These are phyloP conservation scores for Xerocomus brunneocitrinus DNA, from an alignment of 768 basidiomycete species.

Conservation along the genomic window DNA sequence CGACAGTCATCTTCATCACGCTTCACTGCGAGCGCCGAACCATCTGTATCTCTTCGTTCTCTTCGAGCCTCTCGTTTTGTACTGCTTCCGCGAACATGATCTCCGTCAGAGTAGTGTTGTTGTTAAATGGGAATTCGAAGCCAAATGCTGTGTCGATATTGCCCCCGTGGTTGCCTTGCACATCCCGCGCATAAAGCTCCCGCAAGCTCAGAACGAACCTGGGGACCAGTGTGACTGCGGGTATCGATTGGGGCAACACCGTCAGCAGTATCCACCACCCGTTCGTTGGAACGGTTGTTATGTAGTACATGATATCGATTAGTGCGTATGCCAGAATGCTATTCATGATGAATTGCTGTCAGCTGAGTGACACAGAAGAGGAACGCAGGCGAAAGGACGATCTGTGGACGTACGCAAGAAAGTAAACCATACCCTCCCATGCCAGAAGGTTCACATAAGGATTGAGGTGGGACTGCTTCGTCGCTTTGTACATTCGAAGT, in stretches of 20 bases:
- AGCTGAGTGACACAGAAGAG: background rate
- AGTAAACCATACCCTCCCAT: background rate
- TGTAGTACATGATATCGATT: background rate
- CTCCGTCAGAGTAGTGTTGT: background rate
- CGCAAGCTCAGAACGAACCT: conserved; percentile 2
- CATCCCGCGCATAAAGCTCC: background rate
- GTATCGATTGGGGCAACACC: background rate
- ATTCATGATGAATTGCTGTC: background rate
- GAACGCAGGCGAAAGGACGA: too few relatives aligned
- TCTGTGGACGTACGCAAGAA: background rate
- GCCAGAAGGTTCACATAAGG: background rate
- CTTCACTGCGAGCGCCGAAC: background rate
- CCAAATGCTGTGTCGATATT: conserved; percentile 3
- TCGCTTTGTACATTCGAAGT: background rate
- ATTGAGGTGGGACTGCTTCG: background rate
- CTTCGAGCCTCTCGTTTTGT: background rate
- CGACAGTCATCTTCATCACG: background rate
- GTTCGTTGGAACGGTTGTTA: background rate
- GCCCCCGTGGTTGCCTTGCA: background rate
- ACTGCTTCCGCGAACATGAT: background rate
- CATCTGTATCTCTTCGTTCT: background rate
- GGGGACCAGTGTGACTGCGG: background rate
- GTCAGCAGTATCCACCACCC: background rate
- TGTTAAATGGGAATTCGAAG: background rate
- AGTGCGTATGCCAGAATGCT: background rate